These are phyloP conservation scores for Chlorella sp. DNA, from an alignment of 139 green algal species.

Conservation along the genomic window DNA sequence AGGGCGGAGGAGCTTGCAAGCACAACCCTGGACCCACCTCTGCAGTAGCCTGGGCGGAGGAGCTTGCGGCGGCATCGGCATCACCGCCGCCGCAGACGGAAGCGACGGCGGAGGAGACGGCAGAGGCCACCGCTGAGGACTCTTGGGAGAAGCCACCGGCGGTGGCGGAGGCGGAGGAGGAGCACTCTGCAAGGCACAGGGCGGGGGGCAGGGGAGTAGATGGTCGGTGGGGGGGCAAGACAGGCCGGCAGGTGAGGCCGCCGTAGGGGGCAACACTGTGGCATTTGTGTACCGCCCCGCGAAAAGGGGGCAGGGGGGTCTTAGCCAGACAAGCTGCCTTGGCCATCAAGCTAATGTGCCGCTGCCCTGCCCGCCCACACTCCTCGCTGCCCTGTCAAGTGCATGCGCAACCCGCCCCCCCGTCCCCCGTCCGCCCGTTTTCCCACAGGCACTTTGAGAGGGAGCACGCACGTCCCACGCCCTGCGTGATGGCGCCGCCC, in stretches of 20 bases:
- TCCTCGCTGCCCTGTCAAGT: no score
- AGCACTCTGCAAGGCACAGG: constrained; percentile 7
- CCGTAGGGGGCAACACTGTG: no score
- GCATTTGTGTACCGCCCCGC: no score
- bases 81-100: constrained; percentile 3
- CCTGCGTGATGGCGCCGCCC: background rate
- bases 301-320: no score
- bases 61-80: background rate
- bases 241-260: background rate
- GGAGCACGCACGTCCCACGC: background rate
- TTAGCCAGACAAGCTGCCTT: no score
- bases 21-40: background rate
- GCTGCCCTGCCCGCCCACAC: no score
- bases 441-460: no score
- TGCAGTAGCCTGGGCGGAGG: background rate
- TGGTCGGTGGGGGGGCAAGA: no score
- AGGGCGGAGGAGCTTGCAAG: background rate
- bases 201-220: no score
- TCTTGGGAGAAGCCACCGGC: constrained; percentile 19
- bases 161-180: constrained; percentile 5
- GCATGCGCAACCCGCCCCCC: no score
- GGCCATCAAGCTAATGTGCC: no score
- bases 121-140: background rate
- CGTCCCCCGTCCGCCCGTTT: no score
- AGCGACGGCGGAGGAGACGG: background rate